Conservation (phyloP, 768 basidiomycete genomes). For the Gloeopeniophorella convolvens region DNA sequence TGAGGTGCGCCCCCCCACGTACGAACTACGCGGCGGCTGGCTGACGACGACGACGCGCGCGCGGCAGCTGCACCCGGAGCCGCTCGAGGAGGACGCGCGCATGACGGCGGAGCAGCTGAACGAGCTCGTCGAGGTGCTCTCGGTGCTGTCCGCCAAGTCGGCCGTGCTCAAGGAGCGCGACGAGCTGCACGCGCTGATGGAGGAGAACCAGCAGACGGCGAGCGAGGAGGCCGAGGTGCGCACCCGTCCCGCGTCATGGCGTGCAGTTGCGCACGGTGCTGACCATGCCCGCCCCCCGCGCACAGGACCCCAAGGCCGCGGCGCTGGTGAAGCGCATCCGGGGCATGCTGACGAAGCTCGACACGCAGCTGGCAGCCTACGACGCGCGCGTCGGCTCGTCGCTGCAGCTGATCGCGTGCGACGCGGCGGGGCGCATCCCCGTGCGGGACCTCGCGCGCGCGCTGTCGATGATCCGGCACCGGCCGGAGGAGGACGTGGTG, state of each 20-base stretch:
- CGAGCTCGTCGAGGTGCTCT: slow-evolving; percentile 87
- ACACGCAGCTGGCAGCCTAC: slow-evolving; percentile 86
- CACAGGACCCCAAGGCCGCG: slow-evolving; percentile 67
- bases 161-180: slow-evolving; percentile 94
- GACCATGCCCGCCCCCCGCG: slow-evolving; percentile 2
- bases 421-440: slow-evolving; percentile 83
- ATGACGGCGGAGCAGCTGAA: slow-evolving; percentile 97
- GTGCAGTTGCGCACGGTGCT: slow-evolving; percentile 6
- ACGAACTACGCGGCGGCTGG: background rate
- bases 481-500: slow-evolving; percentile 83
- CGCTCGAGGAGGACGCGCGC: slow-evolving; percentile 61
- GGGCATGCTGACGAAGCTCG: slow-evolving; percentile 92
- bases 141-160: slow-evolving; percentile 87
- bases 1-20: slow-evolving; percentile 47
- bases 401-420: slow-evolving; percentile 79
- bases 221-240: slow-evolving; percentile 44
- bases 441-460: slow-evolving; percentile 87
- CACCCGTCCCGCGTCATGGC: background rate
- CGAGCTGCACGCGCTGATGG: slow-evolving; percentile 86
- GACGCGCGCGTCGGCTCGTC: slow-evolving; percentile 82
- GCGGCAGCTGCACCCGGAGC: slow-evolving; percentile 58
- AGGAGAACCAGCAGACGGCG: slow-evolving; percentile 86
- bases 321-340: slow-evolving; percentile 95
- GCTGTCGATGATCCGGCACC: slow-evolving; percentile 88
- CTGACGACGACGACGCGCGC: background rate